phyloP scores from a whole-genome alignment of 1,284 basidiomycete genomes.

The Ceratobasidium sp. region DNA sequence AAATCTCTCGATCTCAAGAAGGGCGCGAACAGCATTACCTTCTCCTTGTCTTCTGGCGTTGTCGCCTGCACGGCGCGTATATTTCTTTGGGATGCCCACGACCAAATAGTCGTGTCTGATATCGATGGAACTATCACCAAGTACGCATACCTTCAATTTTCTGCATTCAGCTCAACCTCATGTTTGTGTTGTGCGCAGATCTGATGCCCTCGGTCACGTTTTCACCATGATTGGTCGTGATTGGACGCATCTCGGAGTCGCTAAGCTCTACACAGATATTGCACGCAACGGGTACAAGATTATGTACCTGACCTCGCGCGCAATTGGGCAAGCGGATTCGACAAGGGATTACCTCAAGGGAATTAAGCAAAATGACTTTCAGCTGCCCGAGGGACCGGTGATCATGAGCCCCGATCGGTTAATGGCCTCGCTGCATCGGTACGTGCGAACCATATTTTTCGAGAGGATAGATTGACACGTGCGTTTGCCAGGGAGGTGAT shows the following conservation, averaged over 20 bases:
- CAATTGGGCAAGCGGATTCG: conserved; percentile 98
- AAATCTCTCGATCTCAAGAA: conserved; percentile 88
- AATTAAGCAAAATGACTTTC: conserved; percentile 95
- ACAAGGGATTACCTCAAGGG: conserved; percentile 95
- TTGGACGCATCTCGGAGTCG: conserved; percentile 98
- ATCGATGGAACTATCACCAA: conserved; percentile 99
- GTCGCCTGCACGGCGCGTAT: conserved; percentile 92
- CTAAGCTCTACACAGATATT: conserved; percentile 98
- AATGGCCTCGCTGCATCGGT: conserved; percentile 95
- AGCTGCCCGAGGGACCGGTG: conserved; percentile 96
- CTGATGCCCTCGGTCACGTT: conserved; percentile 96
- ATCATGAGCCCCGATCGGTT: conserved; percentile 99
- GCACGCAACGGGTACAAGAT: conserved; percentile 97
- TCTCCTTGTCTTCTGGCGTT: conserved; percentile 91
- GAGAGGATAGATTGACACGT: neutral
- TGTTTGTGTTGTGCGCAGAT: conserved; percentile 62
- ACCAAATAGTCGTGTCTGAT: conserved; percentile 94
- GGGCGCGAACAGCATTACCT: conserved; percentile 93
- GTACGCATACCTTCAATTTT: conserved; percentile 60
- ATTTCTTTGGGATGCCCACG: conserved; percentile 94
- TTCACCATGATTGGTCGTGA: conserved; percentile 99
- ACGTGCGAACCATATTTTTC: conserved; percentile 51
- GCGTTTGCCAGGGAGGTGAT: conserved; percentile 82
- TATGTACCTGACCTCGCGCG: conserved; percentile 97
- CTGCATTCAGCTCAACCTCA: conserved; percentile 20